Evolutionary conservation across 2,329 filamentous ascomycete species (phyloP).

Genomic region (Pseudogymnoascus sp.): DNA sequence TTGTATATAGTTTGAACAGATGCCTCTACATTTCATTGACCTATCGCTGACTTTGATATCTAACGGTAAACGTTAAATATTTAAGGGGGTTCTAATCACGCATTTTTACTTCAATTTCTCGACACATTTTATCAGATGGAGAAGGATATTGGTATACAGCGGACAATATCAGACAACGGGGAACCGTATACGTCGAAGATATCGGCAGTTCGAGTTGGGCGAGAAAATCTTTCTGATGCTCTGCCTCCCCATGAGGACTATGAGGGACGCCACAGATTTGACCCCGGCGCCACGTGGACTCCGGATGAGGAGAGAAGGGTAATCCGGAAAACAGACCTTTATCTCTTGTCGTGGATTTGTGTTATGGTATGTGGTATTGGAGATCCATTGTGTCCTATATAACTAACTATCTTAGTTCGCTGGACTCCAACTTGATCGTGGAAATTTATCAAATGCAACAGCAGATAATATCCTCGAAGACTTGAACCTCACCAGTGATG

Average conservation of each 20-base stretch:
- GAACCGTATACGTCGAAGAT: slow-evolving; percentile 13
- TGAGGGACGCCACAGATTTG: slow-evolving; percentile 43
- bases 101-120: background rate
- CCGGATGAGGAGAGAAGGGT: slow-evolving; percentile 47
- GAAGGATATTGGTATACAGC: slow-evolving; percentile 10
- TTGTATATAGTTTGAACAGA: background rate
- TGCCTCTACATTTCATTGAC: background rate
- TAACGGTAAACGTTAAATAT: background rate
- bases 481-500: slow-evolving; percentile 38
- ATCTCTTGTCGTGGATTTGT: slow-evolving; percentile 35
- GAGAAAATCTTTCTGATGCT: slow-evolving; percentile 23
- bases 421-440: slow-evolving; percentile 54
- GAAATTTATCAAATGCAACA: slow-evolving; percentile 54
- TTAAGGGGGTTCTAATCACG: background rate
- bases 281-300: slow-evolving; percentile 46
- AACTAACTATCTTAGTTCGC: slow-evolving; percentile 43
- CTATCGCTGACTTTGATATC: background rate
- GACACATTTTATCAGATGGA: slow-evolving; percentile 9
- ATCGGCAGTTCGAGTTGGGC: slow-evolving; percentile 13
- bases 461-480: slow-evolving; percentile 55
- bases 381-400: slow-evolving; percentile 19
- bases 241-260: slow-evolving; percentile 31
- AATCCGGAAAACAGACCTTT: slow-evolving; percentile 44
- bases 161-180: slow-evolving; percentile 1
- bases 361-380: slow-evolving; percentile 33